Evolutionary conservation across 2,329 filamentous ascomycete genomes (phyloP), one percentile per base, ranked within the genome.

Genomic region (Fusarium sp.): DNA sequence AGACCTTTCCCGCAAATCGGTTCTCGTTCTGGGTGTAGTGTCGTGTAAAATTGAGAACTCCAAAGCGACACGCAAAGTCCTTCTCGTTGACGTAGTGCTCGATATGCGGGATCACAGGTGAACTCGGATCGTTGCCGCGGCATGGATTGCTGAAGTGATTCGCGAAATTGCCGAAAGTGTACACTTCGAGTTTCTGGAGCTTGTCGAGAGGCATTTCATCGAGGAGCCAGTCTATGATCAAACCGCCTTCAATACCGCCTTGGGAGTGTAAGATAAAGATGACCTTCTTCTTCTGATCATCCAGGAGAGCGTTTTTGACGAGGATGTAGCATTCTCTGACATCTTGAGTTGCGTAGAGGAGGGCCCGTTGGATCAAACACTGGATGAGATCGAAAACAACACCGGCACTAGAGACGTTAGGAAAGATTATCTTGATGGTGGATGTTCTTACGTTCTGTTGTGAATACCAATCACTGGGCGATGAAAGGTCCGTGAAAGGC

Each of bases 221-320:
- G 2, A 70, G 65, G 9, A 70, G 67, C 67, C 67, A 70, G 37
- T 70, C 65, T 8, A 70, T 37, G 7, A 69, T 69, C 61, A 70
- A 69, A 5, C 67, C 67, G 4, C 65, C 67, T 40, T 70, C 67
- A 1, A 69, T 70, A 14, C 65, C 61, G 0, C 67, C 61, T 11
- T 70, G 67, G 0, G 67, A 70, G 16, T 70, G 65, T 0, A 70
- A 49, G 4, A 69, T 69, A 13, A 70, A 42, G 41, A 70, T 13
- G 1, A 70, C 67, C 8, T 70, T 70, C 13, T 53, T 66, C 52
- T 65, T 66, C 4, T 46, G 27, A 1, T 51, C 44, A 4, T 62
- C 47, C 8, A 62, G 41, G 14, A 70, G 65, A 2, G 65, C 65
- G 14, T 62, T 57, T 32, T 70, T 70, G 12, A 70, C 57, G 13